Evolutionary conservation across 106 monocot genomes (phyloP), one percentile per base, ranked within the genome.

Genomic region (Dendrobium nobile): DNA sequence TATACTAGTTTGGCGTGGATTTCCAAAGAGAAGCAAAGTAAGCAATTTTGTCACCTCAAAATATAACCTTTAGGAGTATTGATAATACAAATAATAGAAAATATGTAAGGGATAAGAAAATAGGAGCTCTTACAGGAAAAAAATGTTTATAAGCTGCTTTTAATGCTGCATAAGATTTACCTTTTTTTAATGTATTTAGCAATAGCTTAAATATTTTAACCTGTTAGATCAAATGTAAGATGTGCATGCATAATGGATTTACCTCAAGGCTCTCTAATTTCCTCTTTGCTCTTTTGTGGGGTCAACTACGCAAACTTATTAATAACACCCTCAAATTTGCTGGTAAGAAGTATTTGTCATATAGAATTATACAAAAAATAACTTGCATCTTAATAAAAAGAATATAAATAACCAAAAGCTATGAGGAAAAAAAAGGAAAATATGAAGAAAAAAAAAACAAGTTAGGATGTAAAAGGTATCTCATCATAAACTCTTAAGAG

Each of bases 211-310:
- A 70, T 15, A 31, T 13, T 70, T 70, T 70, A 70, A 70, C 37
- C 1, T 70, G 15, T 33, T 70, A 40, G 37, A 37, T 24, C 37
- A 37, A 37, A 37, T 24, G 70, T 70, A 37, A 70, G 37, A 70
- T 13, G 70, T 33, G 3, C 13, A 13, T 33, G 3, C 13, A 13
- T 2, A 70, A 70, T 15, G 16, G 4, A 84, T 84, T 64, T 88
- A 97, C 96, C 88, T 97, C 96, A 81, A 97, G 94, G 81, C 92
- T 88, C 81, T 94, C 96, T 81, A 90, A 78, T 81, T 97, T 94
- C 92, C 93, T 97, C 76, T 97, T 94, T 47, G 85, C 85, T 61
- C 96, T 97, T 94, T 37, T 97, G 94, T 67, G 96, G 94, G 81
- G 92, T 90, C 82, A 92, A 70, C 72, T 87, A 86, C 37, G 86